Base-by-base conservation (phyloP, 1,284 basidiomycete genomes). In the Pisolithus thermaeus region DNA sequence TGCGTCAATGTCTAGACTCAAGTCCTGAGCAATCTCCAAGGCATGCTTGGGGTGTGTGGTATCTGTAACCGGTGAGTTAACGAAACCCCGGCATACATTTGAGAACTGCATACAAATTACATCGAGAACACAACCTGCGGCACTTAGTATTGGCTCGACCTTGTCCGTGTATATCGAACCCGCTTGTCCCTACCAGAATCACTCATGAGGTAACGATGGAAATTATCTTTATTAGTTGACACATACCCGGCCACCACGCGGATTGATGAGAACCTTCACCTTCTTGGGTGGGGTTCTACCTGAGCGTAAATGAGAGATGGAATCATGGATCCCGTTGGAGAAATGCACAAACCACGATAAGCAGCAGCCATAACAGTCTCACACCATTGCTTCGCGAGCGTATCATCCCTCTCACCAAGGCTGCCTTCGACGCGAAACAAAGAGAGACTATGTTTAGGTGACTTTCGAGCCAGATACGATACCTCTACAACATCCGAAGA, bases 221-320 rank as follows among this genome's bases (percentile, higher is more conserved):
- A 41, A 35, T 35, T 12, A 35, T 35, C 32, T 4, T 30, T 23
- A 37, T 22, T 27, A 47, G 43, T 14, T 39, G 35, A 22, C 38
- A 70, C 77, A 25, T 59, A 88, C 87, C 28, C 74, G 73, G 2
- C 95, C 95, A 52, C 94, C 88, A 49, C 81, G 72, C 2, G 95
- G 95, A 65, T 98, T 98, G 56, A 97, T 77, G n/a, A 97, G 68
- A 1, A 97, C 74, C 54, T 83, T 78, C 22, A 93, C 69, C 22
- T 68, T 64, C 51, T 79, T 72, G 50, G 67, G 64, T 8, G 75
- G 81, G 53, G 77, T 74, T 20, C 80, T 64, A 23, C 74, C 87
- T 80, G 59, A 20, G 43, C 25, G 6, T 47, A 52, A 54, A 68
- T 69, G 35, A 46, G 46, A 49, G 51, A 46, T 55, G 16, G 4